Evolutionary conservation across 345 rosid species (phyloP).

Genomic region (Boechera divaricarpa): DNA sequence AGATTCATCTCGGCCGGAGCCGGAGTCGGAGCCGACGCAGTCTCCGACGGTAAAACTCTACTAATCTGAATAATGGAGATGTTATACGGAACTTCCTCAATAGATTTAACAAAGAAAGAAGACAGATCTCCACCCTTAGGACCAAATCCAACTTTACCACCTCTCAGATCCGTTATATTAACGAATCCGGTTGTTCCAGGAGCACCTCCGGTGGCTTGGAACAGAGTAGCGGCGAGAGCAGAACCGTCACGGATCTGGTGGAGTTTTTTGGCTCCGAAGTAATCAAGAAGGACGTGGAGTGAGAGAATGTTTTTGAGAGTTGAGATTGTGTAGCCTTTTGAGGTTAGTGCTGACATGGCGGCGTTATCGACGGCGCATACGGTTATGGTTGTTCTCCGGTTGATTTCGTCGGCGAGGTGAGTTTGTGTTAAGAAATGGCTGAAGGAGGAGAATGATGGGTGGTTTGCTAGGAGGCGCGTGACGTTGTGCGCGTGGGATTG

Average conservation of each 20-base stretch:
- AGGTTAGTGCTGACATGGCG: slow-evolving; percentile 73
- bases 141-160: slow-evolving; percentile 88
- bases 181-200: slow-evolving; percentile 86
- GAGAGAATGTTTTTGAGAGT: slow-evolving; percentile 89
- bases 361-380: slow-evolving; percentile 83
- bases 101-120: slow-evolving; percentile 62
- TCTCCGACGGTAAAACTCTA: slow-evolving; percentile 66
- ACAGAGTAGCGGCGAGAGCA: slow-evolving; percentile 90
- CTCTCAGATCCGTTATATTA: slow-evolving; percentile 79
- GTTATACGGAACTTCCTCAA: slow-evolving; percentile 89
- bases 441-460: slow-evolving; percentile 84
- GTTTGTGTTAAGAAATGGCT: slow-evolving; percentile 80
- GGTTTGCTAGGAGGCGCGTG: slow-evolving; percentile 68
- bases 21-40: slow-evolving; percentile 84
- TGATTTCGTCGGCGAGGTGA: slow-evolving; percentile 90
- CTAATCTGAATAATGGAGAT: slow-evolving; percentile 93
- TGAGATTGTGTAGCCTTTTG: slow-evolving; percentile 61
- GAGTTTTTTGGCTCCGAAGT: slow-evolving; percentile 89
- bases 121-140: slow-evolving; percentile 64
- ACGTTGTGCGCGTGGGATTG: slow-evolving; percentile 68
- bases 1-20: slow-evolving; percentile 71
- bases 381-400: slow-evolving; percentile 80
- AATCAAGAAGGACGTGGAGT: slow-evolving; percentile 89
- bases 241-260: slow-evolving; percentile 89
- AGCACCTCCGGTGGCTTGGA: slow-evolving; percentile 90